phyloP scores from a whole-genome alignment of 257 asterid genomes.

The Solanum clarkiae region DNA sequence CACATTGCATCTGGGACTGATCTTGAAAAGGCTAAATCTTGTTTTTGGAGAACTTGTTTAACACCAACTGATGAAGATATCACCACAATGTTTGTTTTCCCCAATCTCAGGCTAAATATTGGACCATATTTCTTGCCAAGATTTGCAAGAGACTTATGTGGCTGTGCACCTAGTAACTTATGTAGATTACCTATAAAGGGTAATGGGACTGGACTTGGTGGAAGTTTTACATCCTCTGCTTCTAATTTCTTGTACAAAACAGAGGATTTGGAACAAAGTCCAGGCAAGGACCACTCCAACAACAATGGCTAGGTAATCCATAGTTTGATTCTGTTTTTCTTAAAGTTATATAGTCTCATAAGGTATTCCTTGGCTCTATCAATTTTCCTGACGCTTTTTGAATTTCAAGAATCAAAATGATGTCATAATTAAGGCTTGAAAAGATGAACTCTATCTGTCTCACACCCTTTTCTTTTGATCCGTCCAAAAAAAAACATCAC shows the following conservation, averaged over 20 bases:
- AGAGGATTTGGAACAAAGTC: not conserved
- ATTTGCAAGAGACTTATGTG: slow-evolving; percentile 8
- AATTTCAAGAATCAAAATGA: too few relatives aligned
- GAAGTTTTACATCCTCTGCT: not conserved
- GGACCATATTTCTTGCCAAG: slow-evolving; percentile 14
- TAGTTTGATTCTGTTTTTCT: not conserved
- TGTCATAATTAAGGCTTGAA: too few relatives aligned
- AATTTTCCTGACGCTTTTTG: too few relatives aligned
- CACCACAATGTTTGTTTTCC: not conserved
- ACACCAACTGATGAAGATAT: not conserved
- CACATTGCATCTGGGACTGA: slow-evolving; percentile 3
- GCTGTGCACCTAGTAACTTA: slow-evolving; percentile 3
- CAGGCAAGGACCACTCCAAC: slow-evolving; percentile 29
- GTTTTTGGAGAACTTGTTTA: slow-evolving; percentile 1
- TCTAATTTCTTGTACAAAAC: not conserved
- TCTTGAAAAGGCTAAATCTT: slow-evolving; percentile 12
- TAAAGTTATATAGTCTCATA: too few relatives aligned
- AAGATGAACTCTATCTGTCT: too few relatives aligned
- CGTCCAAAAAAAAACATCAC: too few relatives aligned
- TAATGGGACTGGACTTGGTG: not conserved
- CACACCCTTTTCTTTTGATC: too few relatives aligned
- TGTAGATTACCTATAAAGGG: not conserved
- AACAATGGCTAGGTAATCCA: slow-evolving; percentile 16
- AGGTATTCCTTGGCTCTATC: not conserved
- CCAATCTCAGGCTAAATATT: not conserved